phyloP scores from a whole-genome alignment of 83 land plant genomes.

The Picea engelmannii region DNA sequence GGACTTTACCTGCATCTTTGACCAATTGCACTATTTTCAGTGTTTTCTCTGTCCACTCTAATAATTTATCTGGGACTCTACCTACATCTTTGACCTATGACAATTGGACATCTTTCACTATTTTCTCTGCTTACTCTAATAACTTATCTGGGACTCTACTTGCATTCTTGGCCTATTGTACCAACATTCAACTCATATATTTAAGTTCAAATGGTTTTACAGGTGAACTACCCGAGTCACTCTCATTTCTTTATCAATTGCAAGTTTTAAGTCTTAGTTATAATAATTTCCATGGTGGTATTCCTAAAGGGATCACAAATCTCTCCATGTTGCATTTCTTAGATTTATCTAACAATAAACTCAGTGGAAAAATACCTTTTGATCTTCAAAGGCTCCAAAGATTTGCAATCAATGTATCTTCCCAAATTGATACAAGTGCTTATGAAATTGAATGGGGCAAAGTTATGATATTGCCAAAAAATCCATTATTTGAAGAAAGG shows the following conservation, averaged over 20 bases:
- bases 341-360: no score
- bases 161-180: slow-evolving; percentile 23
- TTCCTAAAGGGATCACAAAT: no score
- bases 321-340: no score
- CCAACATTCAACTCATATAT: slow-evolving; percentile 33
- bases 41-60: no score
- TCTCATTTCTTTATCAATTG: neutral
- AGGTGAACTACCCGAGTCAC: slow-evolving; percentile 33
- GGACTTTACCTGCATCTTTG: neutral
- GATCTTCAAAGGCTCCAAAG: slow-evolving; percentile 18
- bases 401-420: slow-evolving; percentile 15
- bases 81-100: neutral
- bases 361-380: neutral
- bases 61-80: no score
- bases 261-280: neutral
- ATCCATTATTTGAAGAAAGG: no score
- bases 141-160: no score
- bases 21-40: neutral
- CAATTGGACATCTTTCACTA: no score
- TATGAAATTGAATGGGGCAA: neutral
- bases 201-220: slow-evolving; percentile 45
- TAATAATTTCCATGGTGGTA: no score
- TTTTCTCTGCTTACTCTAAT: no score
- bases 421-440: no score
- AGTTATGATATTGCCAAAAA: no score